Base-by-base conservation (phyloP, 225 moss, liverwort and hornwort species). In the Neckera pumila region DNA sequence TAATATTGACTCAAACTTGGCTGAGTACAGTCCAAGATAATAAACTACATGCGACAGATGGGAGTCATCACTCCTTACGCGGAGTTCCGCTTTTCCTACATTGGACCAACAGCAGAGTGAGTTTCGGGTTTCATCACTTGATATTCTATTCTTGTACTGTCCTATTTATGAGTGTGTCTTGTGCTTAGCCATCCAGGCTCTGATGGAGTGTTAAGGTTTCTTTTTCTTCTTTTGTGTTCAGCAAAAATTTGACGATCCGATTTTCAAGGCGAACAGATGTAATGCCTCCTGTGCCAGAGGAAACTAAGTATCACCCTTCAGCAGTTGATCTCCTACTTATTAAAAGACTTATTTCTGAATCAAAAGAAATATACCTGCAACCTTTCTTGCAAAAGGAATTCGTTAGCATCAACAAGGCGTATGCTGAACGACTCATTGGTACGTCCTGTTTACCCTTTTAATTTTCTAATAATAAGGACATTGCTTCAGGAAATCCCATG, bases 1-100 rank as follows among this genome's bases (percentile, higher is more conserved):
- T 71, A 70, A 77, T 88, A 71, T 86, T 89, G 86, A 86, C 60
- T 22, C 56, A 80, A 85, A 40, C 76, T 82, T 91, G 71, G 87
- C 18, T 91, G 88, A 59, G 34, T 85, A 58, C 95, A 98, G 98
- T 94, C 97, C 70, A 98, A 98, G 89, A 97, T 97, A 23, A 95
- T 98, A 89, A 97, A 95, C 86, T 98, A 98, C 86, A 96, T 98
- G 98, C 94, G 97, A 87, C 98, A 98, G 86, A 97, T 97, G 98
- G 98, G 92, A 93, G 96, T 98, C 66, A 98, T 98, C 85, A 98
- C 98, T 61, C 98, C 98, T 79, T 98, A 97, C 78, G 97, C 98
- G 78, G 95, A 98, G 79, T 97, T 98, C 80, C 93, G 92, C 43
- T 98, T 96, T 86, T 93, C 95, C 80, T 98, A 97, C 82, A 92